A percentile compares a stretch with the other conserved stretches of the same genome.
Evolutionary conservation across 352 stramenopile species (phyloP).

Genomic region (Plasmopara muralis): DNA sequence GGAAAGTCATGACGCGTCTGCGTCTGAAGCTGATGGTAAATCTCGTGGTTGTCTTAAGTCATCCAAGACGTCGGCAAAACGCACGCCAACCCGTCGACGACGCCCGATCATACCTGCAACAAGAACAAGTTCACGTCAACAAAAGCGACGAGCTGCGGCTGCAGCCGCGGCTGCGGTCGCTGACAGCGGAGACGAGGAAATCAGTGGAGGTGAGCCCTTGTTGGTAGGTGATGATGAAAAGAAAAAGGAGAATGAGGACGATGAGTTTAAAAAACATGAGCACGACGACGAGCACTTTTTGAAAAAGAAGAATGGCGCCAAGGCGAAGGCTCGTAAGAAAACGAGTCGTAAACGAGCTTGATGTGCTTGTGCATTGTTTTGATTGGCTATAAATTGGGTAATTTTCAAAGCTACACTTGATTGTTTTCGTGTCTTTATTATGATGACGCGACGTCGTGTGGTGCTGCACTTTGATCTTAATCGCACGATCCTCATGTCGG

Average conservation of each 20-base stretch:
- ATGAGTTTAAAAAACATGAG: constrained; percentile 13
- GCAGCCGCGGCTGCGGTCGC: constrained; percentile 27
- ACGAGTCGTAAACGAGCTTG: constrained; percentile 15
- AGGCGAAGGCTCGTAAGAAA: constrained; percentile 49
- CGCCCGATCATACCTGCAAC: constrained; percentile 44
- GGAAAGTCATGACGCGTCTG: constrained; percentile 53
- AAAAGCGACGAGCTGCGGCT: constrained; percentile 41
- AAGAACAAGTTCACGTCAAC: constrained; percentile 57
- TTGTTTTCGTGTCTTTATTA: constrained; percentile 1
- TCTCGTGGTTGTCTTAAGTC: constrained; percentile 18
- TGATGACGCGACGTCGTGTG: constrained; percentile 36
- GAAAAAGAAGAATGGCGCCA: constrained; percentile 28
- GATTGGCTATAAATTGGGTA: background rate
- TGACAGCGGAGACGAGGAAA: constrained; percentile 29
- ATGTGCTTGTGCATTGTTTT: too few relatives aligned
- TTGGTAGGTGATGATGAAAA: constrained; percentile 14
- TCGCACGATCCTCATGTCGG: constrained; percentile 86
- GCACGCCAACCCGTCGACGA: constrained; percentile 31
- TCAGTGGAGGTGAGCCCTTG: constrained; percentile 21
- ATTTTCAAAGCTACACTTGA: background rate
- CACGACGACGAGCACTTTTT: background rate
- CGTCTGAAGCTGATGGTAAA: constrained; percentile 40
- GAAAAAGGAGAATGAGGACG: constrained; percentile 19
- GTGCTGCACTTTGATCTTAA: constrained; percentile 88
- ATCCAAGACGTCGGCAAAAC: constrained; percentile 27